A percentile compares a stretch with the other conserved stretches of the same genome.
These are phyloP conservation scores for Fraxinus floribunda DNA, from an alignment of 305 asterid species.

Conservation along the genomic window DNA sequence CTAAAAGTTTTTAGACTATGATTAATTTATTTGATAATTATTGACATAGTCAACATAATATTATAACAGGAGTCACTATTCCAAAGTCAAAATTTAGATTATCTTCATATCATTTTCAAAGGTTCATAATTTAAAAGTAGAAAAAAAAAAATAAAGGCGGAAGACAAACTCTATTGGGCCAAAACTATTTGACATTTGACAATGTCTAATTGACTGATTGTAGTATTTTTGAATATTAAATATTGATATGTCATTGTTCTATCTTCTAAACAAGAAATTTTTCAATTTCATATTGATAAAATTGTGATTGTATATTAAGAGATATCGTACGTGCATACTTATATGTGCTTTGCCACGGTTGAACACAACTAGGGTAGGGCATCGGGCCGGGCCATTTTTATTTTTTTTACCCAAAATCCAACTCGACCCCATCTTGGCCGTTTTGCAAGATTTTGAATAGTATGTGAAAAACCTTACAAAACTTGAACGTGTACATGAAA, in stretches of 20 bases:
- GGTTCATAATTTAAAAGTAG: background rate
- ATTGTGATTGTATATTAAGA: background rate
- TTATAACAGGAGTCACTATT: background rate
- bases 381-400: background rate
- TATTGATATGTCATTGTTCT: background rate
- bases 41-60: background rate
- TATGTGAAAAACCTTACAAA: too few relatives aligned
- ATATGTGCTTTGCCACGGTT: background rate
- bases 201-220: background rate
- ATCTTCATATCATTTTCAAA: background rate
- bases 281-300: background rate
- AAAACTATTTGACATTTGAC: background rate
- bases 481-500: too few relatives aligned
- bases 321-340: background rate
- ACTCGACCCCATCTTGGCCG: background rate
- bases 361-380: background rate
- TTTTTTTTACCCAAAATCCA: too few relatives aligned
- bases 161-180: background rate
- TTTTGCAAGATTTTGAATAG: background rate
- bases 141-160: background rate
- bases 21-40: background rate
- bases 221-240: background rate
- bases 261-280: background rate
- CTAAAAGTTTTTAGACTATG: background rate
- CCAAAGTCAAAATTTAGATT: background rate